A percentile compares a stretch with the other conserved stretches of the same genome.
phyloP scores from a whole-genome alignment of 192 early-diverging fungal species.

The Lunasporangiospora selenospora region DNA sequence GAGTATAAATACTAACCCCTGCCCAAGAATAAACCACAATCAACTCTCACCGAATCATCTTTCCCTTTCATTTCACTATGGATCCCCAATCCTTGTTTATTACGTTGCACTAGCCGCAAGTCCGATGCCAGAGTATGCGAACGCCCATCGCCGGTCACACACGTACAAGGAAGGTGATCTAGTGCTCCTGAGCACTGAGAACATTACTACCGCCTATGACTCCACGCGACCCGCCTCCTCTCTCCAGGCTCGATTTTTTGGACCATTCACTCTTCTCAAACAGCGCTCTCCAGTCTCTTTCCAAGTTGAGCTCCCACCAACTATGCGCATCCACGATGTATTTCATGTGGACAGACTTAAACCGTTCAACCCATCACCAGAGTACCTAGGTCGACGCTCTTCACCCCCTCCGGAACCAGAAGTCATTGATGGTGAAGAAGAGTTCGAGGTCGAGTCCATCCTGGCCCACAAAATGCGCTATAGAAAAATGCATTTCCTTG shows the following conservation, averaged over 20 bases:
- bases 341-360: slow-evolving; percentile 3
- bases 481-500: background rate
- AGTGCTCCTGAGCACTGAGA: slow-evolving; percentile 10
- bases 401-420: background rate
- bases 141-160: background rate
- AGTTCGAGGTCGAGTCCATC: slow-evolving; percentile 7
- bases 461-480: background rate
- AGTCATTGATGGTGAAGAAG: background rate
- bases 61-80: too few relatives aligned
- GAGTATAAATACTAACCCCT: too few relatives aligned
- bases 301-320: background rate
- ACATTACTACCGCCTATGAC: slow-evolving; percentile 1
- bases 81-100: too few relatives aligned
- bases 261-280: slow-evolving; percentile 4
- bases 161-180: slow-evolving; percentile 1
- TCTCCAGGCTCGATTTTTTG: slow-evolving; percentile 6
- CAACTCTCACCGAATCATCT: too few relatives aligned
- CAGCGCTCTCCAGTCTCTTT: slow-evolving; percentile 9
- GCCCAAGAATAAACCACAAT: too few relatives aligned
- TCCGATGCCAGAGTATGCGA: too few relatives aligned
- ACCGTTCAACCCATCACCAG: background rate
- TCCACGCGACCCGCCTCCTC: background rate
- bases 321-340: slow-evolving; percentile 2
- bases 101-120: too few relatives aligned
- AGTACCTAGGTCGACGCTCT: slow-evolving; percentile 1